Evolutionary conservation across 2,329 filamentous ascomycete species (phyloP), one percentile per base, ranked within the genome.

Genomic region (Paecilomyces variotii): DNA sequence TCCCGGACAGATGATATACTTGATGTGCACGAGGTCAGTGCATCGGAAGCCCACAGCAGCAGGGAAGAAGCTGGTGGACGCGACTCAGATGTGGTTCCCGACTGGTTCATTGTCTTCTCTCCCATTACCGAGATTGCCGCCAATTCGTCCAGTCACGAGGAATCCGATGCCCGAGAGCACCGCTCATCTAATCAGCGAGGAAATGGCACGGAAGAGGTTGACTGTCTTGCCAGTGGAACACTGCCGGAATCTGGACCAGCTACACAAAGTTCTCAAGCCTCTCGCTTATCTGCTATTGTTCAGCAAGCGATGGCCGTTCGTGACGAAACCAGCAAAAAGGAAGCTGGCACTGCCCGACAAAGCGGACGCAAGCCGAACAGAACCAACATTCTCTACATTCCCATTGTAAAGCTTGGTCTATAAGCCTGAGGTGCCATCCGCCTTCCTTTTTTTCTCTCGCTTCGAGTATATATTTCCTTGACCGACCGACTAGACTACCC

Each of bases 1-100:
- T 71, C 69, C 30, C 67, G 65, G 52, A 62, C 63, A 27, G 63
- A 67, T 26, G 65, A 70, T 50, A 59, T 74, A 9, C 63, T 71
- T 14, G 64, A 70, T 25, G 19, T 5, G 30, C 4, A 30, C 19
- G 24, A 26, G 61, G 7, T 53, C 61, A 64, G 30, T 59, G 56
- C 27, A 53, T 53, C 14, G 34, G 56, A 56, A 28, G 56, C 28
- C 24, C 45, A 35, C 24, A 55, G 56, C 11, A 59, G 57, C 10
- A 57, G 55, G 19, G 28, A 58, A 32, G 27, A 53, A 54, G 24
- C 55, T 14, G 35, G 4, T 52, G 30, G 30, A 39, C 28, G 11
- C 25, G 53, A 57, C 19, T 28, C 24, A 7, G 45, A 53, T 24
- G 53, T 56, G 30, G 45, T 57, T 34, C 25, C 28, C 24, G 54